phyloP scores from a whole-genome alignment of 345 rosid species.

The Rhodamnia argentea region DNA sequence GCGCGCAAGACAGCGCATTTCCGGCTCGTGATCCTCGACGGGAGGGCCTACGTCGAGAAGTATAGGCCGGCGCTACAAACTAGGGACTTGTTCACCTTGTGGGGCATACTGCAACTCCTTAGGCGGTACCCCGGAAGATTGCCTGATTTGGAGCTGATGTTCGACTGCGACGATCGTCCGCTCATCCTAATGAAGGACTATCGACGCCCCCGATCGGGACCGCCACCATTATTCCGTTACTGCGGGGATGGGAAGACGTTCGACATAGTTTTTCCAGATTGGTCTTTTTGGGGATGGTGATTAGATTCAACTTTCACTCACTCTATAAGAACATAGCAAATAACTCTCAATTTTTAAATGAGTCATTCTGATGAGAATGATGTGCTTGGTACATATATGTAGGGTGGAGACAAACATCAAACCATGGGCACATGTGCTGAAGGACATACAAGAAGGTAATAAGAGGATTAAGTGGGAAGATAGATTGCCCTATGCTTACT shows the following conservation, averaged over 20 bases:
- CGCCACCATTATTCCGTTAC: slow-evolving; percentile 60
- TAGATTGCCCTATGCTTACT: slow-evolving; percentile 46
- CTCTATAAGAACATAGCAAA: neutral
- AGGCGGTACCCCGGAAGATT: slow-evolving; percentile 54
- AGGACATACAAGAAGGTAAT: slow-evolving; percentile 21
- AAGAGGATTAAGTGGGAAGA: slow-evolving; percentile 24
- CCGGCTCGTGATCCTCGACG: slow-evolving; percentile 40
- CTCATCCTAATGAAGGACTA: slow-evolving; percentile 23
- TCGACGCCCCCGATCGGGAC: slow-evolving; percentile 16
- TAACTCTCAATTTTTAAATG: neutral
- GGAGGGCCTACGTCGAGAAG: slow-evolving; percentile 49
- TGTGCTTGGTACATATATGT: neutral
- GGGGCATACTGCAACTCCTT: slow-evolving; percentile 72
- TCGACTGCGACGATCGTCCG: slow-evolving; percentile 45
- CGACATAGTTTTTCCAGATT: slow-evolving; percentile 73
- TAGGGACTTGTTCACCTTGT: slow-evolving; percentile 43
- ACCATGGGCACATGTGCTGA: slow-evolving; percentile 17
- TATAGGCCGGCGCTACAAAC: slow-evolving; percentile 37
- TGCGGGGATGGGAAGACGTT: slow-evolving; percentile 36
- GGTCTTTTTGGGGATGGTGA: slow-evolving; percentile 94
- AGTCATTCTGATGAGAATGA: neutral
- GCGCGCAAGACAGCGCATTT: slow-evolving; percentile 48
- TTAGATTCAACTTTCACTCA: neutral
- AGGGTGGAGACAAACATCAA: slow-evolving; percentile 30
- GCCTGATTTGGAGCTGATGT: slow-evolving; percentile 68